These are phyloP conservation scores for Candida tropicalis DNA, from an alignment of 1,139 yeast genomes.

Conservation along the genomic window DNA sequence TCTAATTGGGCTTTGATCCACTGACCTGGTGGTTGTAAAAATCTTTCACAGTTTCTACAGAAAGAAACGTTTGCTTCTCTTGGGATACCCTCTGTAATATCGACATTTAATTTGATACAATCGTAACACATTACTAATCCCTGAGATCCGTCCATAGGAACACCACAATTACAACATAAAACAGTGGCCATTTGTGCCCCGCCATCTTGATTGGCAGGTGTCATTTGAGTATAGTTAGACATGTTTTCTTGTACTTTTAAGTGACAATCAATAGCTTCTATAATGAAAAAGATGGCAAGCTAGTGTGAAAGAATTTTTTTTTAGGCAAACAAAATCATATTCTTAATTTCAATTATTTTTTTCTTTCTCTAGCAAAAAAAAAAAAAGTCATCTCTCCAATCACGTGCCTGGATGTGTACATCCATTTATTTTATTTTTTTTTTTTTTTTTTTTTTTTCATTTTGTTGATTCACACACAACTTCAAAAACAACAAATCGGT, in stretches of 20 bases:
- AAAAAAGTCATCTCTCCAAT: constrained; percentile 3
- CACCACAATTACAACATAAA: constrained; percentile 97
- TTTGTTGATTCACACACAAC: constrained; percentile 2
- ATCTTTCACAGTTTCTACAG: constrained; percentile 97
- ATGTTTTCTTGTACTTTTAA: constrained; percentile 28
- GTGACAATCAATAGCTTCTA: too few relatives aligned
- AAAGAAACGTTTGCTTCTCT: constrained; percentile 91
- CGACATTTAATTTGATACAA: constrained; percentile 92
- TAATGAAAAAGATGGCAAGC: too few relatives aligned
- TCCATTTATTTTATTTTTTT: constrained; percentile 1
- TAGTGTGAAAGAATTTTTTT: too few relatives aligned
- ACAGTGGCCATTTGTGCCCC: constrained; percentile 65
- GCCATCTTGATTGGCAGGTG: constrained; percentile 23
- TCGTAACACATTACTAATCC: constrained; percentile 98
- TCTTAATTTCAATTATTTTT: constrained; percentile 1
- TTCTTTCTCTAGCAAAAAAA: background rate
- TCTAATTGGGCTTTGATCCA: constrained; percentile 93
- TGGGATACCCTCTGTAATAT: constrained; percentile 94
- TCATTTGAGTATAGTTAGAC: constrained; percentile 55
- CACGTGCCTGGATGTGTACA: constrained; percentile 3
- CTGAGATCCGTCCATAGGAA: constrained; percentile 93
- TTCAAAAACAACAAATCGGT: background rate
- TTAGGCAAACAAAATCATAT: background rate
- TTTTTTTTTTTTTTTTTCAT: constrained; percentile 4
- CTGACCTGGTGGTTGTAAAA: constrained; percentile 90